These are phyloP conservation scores for Lizonia empirigonia DNA, from an alignment of 2,329 filamentous ascomycete species.

Conservation along the genomic window DNA sequence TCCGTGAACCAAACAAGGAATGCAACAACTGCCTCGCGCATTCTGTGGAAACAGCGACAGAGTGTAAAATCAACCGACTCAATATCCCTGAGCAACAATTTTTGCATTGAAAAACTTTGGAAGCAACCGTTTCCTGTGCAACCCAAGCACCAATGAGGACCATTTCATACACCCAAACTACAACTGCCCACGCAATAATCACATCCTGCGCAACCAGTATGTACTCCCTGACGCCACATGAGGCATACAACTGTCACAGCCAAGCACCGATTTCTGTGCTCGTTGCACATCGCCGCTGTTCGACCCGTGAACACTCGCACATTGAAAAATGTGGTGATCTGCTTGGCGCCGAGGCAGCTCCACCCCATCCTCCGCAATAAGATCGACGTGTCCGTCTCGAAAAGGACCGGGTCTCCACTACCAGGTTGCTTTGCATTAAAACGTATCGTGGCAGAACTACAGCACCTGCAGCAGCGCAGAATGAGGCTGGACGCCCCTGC, in stretches of 20 bases:
- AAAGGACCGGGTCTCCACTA: conserved; percentile 12
- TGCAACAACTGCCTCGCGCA: not conserved
- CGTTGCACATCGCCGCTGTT: conserved; percentile 8
- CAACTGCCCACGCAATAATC: conserved; percentile 1
- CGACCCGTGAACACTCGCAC: conserved; percentile 8
- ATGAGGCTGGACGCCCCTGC: conserved; percentile 14
- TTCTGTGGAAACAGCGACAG: not conserved
- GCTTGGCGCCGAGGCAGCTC: conserved; percentile 19
- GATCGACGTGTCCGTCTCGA: conserved; percentile 15
- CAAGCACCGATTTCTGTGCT: conserved; percentile 9
- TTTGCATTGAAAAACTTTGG: not conserved
- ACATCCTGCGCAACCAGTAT: not conserved
- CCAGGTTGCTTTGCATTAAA: conserved; percentile 7
- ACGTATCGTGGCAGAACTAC: conserved; percentile 15
- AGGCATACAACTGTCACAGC: conserved; percentile 13
- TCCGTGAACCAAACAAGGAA: conserved; percentile 4
- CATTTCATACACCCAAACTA: not conserved
- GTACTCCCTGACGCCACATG: conserved; percentile 1
- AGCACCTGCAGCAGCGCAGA: conserved; percentile 3
- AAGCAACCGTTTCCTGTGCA: conserved; percentile 1
- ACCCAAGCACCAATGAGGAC: not conserved
- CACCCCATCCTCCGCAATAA: conserved; percentile 15
- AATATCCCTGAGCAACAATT: not conserved
- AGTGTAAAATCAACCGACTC: not conserved
- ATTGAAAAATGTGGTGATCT: conserved; percentile 20